phyloP scores from a whole-genome alignment of 2,329 filamentous ascomycete species.

The Pseudocercospora pini-densiflorae region DNA sequence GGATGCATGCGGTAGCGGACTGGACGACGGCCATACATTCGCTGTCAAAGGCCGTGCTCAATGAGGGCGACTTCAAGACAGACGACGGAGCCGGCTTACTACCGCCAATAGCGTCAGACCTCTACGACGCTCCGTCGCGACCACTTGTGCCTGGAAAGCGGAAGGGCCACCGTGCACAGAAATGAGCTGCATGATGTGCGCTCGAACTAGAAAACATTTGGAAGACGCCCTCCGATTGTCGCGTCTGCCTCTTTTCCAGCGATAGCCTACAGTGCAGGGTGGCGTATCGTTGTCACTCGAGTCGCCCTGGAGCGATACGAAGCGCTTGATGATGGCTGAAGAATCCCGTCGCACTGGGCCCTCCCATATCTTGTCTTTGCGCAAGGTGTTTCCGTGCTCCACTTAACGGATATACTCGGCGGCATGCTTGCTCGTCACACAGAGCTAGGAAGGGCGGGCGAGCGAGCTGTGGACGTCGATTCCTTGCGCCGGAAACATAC shows the following conservation, averaged over 20 bases:
- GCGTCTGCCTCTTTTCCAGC: slow-evolving; percentile 1
- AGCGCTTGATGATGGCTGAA: slow-evolving; percentile 3
- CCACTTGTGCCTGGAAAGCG: slow-evolving; percentile 35
- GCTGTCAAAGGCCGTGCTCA: slow-evolving; percentile 74
- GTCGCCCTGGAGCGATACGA: slow-evolving; percentile 2
- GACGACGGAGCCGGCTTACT: slow-evolving; percentile 43
- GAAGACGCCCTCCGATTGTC: slow-evolving; percentile 17
- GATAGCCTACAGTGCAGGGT: slow-evolving; percentile 8
- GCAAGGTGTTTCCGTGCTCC: slow-evolving; percentile 23
- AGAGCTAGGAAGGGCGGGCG: slow-evolving; percentile 5
- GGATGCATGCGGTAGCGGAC: slow-evolving; percentile 71
- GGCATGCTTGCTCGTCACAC: slow-evolving; percentile 18
- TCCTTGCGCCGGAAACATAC: slow-evolving; percentile 5
- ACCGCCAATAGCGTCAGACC: slow-evolving; percentile 17
- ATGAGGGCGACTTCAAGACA: slow-evolving; percentile 71
- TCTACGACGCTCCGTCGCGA: slow-evolving; percentile 24
- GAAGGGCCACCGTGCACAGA: slow-evolving; percentile 34
- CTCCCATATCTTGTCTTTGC: slow-evolving; percentile 10
- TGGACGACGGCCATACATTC: slow-evolving; percentile 72
- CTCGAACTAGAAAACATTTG: slow-evolving; percentile 20
- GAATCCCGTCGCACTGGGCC: slow-evolving; percentile 26
- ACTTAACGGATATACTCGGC: slow-evolving; percentile 32
- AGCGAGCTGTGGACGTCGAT: background rate
- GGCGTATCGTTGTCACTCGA: background rate
- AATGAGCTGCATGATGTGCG: slow-evolving; percentile 34